Evolutionary conservation across 148 eudicot genomes (phyloP).

Genomic region (Fagopyrum esculentum): DNA sequence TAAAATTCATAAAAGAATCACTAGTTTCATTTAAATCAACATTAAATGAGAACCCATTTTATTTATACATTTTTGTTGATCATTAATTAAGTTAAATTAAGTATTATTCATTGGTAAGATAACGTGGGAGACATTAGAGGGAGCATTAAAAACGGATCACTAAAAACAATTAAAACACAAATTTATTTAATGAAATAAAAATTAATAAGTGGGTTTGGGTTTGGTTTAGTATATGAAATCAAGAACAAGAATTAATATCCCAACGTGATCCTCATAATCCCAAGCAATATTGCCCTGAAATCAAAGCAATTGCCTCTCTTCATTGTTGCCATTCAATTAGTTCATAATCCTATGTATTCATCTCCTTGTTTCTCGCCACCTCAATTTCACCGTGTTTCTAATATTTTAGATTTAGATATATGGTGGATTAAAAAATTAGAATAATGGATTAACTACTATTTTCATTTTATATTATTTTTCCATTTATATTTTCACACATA

Average conservation of each 20-base stretch:
- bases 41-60: neutral
- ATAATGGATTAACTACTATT: too few species aligned
- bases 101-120: neutral
- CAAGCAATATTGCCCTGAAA: constrained; percentile 21
- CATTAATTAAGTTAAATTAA: constrained; percentile 13
- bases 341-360: too few species aligned
- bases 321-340: neutral
- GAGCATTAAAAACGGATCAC: constrained; percentile 9
- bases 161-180: constrained; percentile 10
- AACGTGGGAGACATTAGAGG: constrained; percentile 12
- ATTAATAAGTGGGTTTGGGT: neutral
- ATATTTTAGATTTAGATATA: too few species aligned
- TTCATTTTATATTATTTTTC: too few species aligned
- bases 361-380: too few species aligned
- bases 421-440: too few species aligned
- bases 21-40: constrained; percentile 12
- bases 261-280: constrained; percentile 22
- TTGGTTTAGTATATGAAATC: constrained; percentile 9
- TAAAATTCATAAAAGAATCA: constrained; percentile 21
- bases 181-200: neutral
- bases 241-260: constrained; percentile 22
- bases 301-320: constrained; percentile 15
- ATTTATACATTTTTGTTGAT: neutral
- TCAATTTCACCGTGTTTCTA: too few species aligned
- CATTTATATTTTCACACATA: too few species aligned